phyloP scores from a whole-genome alignment of 2,329 filamentous ascomycete genomes.

The Zasmidium angulare region DNA sequence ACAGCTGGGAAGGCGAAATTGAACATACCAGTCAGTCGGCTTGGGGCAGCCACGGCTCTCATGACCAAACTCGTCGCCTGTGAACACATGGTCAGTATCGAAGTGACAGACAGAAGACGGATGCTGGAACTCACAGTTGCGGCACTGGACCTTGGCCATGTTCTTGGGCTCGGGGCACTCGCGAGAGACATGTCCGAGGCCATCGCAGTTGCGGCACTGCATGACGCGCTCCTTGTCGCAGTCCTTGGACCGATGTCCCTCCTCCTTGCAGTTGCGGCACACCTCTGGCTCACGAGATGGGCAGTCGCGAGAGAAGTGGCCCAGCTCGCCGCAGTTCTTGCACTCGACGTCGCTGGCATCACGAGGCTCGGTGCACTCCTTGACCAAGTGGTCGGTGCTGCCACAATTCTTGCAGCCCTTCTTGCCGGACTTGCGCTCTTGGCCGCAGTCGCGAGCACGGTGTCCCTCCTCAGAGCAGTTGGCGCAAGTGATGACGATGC shows the following conservation, averaged over 20 bases:
- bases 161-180: constrained; percentile 65
- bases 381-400: constrained; percentile 54
- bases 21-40: constrained; percentile 39
- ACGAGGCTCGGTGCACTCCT: constrained; percentile 62
- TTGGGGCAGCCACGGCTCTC: constrained; percentile 25
- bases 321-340: constrained; percentile 32
- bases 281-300: constrained; percentile 28
- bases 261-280: constrained; percentile 38
- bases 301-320: constrained; percentile 39
- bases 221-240: constrained; percentile 37
- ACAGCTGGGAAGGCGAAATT: no score
- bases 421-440: constrained; percentile 57
- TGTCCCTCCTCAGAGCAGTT: constrained; percentile 56
- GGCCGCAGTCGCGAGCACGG: constrained; percentile 61
- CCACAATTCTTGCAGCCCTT: constrained; percentile 36
- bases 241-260: constrained; percentile 34
- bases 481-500: constrained; percentile 49
- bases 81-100: no score
- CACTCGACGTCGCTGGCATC: constrained; percentile 32
- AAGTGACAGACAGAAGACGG: no score
- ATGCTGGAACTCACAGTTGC: constrained; percentile 40
- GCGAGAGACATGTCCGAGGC: constrained; percentile 35
- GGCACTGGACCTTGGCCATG: constrained; percentile 48
- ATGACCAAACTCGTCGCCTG: neutral
- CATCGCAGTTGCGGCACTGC: constrained; percentile 38